Evolutionary conservation across 345 rosid genomes (phyloP).

Genomic region (Orychophragmus violaceus): DNA sequence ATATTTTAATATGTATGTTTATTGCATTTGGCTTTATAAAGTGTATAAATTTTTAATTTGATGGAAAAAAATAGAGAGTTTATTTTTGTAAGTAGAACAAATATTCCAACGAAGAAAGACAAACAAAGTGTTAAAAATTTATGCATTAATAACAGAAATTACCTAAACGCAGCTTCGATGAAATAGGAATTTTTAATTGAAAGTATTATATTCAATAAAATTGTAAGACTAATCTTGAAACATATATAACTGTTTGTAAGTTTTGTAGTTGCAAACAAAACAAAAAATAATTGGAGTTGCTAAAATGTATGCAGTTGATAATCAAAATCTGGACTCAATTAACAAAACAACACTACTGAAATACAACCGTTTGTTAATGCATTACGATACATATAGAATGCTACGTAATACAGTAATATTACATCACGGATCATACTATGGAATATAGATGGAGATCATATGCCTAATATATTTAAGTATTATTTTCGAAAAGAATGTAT

Average conservation of each 20-base stretch:
- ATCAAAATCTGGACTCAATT: background rate
- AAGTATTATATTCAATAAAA: too few relatives aligned
- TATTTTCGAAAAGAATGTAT: slow-evolving; percentile 4
- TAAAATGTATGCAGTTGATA: background rate
- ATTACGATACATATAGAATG: background rate
- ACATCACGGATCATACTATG: slow-evolving; percentile 2
- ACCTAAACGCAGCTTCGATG: background rate
- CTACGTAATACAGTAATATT: slow-evolving; percentile 6
- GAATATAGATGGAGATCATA: background rate
- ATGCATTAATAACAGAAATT: background rate
- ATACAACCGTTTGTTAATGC: background rate
- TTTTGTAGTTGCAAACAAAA: too few relatives aligned
- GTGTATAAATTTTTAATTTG: background rate
- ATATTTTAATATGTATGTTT: background rate
- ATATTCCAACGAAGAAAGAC: background rate
- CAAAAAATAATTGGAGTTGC: too few relatives aligned
- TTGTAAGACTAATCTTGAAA: background rate
- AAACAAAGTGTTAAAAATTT: background rate
- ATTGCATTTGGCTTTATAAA: background rate
- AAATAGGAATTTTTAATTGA: background rate
- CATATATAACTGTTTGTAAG: background rate
- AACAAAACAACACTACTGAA: background rate
- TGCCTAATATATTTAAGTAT: background rate
- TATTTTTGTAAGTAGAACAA: background rate
- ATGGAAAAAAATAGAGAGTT: background rate